Conservation (phyloP, 129 eudicot species). For the Silybum marianum region DNA sequence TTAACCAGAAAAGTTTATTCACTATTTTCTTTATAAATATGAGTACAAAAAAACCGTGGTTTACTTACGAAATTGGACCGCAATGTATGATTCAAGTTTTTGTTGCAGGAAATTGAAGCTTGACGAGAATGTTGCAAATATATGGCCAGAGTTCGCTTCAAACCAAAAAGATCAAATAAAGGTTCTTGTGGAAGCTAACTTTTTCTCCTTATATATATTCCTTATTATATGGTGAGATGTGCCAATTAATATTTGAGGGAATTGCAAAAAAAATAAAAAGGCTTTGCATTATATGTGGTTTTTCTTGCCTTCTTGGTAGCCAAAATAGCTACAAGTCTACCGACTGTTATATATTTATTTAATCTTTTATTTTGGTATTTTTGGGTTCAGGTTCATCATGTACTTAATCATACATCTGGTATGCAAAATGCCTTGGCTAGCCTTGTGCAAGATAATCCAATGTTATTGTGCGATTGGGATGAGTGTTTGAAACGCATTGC, state of each 20-base stretch:
- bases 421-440: constrained; percentile 74
- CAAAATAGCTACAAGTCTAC: no score
- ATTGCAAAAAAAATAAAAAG: no score
- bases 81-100: not conserved
- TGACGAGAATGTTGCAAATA: constrained; percentile 68
- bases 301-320: no score
- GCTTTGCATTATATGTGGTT: no score
- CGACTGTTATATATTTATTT: no score
- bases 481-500: constrained; percentile 67
- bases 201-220: not conserved
- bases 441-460: constrained; percentile 64
- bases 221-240: not conserved
- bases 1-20: no score
- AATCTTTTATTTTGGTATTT: not conserved
- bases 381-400: constrained; percentile 73
- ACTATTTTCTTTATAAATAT: no score
- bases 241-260: not conserved
- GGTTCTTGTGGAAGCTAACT: constrained; percentile 37
- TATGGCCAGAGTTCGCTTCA: constrained; percentile 79
- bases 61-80: no score
- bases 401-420: constrained; percentile 93
- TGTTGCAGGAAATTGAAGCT: constrained; percentile 64
- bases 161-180: constrained; percentile 75
- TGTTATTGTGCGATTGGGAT: constrained; percentile 74
- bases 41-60: no score